phyloP scores from a whole-genome alignment of 495 filamentous ascomycete genomes.

The Penicillium coffeae region DNA sequence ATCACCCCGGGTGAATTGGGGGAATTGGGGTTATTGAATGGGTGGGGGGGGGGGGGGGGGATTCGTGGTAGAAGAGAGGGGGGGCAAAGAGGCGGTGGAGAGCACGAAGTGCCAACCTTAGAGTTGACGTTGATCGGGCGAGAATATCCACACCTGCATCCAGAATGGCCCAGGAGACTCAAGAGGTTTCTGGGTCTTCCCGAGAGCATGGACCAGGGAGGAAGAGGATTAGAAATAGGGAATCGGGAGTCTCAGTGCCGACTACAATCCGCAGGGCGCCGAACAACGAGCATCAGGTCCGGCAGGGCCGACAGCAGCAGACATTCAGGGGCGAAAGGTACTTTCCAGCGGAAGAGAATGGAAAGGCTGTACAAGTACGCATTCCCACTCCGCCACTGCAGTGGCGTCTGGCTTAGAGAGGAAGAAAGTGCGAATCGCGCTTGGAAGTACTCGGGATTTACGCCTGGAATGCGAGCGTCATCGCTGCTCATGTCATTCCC shows the following conservation, averaged over 20 bases:
- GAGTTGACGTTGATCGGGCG: constrained; percentile 15
- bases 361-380: neutral
- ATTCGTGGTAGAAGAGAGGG: constrained; percentile 20
- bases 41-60: neutral
- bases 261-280: too few relatives aligned
- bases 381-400: neutral
- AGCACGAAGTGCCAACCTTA: constrained; percentile 7
- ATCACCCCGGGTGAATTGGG: constrained; percentile 1
- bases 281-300: neutral
- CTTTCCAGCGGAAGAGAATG: neutral
- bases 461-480: neutral
- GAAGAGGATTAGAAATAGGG: neutral
- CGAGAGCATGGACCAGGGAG: neutral
- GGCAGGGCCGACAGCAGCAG: neutral
- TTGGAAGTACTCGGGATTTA: neutral
- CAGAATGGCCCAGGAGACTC: constrained; percentile 19
- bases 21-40: neutral
- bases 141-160: constrained; percentile 15
- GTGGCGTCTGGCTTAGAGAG: neutral
- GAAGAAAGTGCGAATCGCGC: neutral
- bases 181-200: constrained; percentile 2
- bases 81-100: constrained; percentile 17
- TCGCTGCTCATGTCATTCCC: neutral
- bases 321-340: neutral
- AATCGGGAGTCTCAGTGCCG: neutral